Base-by-base conservation (phyloP, 306 rosid species). In the Cucurbita argyrosperma region DNA sequence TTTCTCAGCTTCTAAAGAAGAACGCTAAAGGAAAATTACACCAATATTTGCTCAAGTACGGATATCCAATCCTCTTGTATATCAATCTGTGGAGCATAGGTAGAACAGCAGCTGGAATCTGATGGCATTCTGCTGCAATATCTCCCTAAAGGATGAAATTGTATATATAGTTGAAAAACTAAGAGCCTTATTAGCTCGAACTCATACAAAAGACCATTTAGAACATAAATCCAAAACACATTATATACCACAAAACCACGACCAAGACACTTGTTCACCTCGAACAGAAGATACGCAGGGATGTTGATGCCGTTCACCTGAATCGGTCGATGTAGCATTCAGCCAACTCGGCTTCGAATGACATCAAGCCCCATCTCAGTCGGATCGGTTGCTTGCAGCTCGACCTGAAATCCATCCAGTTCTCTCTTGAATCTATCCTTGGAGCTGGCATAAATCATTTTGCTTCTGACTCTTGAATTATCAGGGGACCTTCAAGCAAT, bases 361-460 rank as follows among this genome's bases (percentile, higher is more conserved):
- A 90, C 95, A 77, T 88, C 96, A 52, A 90, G 85, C 46, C 81
- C 88, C 86, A 90, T 90, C 85, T 90, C 96, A 66, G 95, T 85
- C 23, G 95, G 89, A 79, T 90, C 96, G 18, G 96, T 90, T 72
- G 95, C 95, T 80, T 90, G 95, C 85, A 88, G 83, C 79, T 87
- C 96, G 26, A 90, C 7, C 80, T 90, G 92, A 80, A 90, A 88
- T 21, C 96, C 96, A 83, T 90, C 96, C 53, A 90, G 95, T 83
- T 90, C 96, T 82, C 96, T 90, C 95, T 88, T 88, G 76, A 90
- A 90, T 83, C 96, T 90, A 57, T 90, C 94, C 71, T 90, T 90
- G 71, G 96, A 90, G 89, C 96, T 87, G 7, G 96, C 96, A 78
- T 90, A 90, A 74, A 90, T 90, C 96, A 90, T 90, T 90, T 90